phyloP scores from a whole-genome alignment of 129 eudicot species.

The Flaveria bidentis region DNA sequence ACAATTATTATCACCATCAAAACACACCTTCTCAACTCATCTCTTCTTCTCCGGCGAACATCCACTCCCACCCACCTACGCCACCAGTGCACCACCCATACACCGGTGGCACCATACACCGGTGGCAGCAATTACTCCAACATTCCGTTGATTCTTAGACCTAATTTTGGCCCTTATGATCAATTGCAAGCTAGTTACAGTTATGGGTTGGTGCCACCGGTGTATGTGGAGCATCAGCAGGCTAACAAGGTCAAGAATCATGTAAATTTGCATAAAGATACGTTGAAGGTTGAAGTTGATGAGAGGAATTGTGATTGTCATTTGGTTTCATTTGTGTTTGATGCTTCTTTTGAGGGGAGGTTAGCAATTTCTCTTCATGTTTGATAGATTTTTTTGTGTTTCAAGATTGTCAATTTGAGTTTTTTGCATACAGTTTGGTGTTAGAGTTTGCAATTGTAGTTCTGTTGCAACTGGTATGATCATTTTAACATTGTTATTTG shows the following conservation, averaged over 20 bases:
- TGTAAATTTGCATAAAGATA: slow-evolving; percentile 41
- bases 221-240: slow-evolving; percentile 60
- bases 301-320: slow-evolving; percentile 55
- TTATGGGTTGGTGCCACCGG: slow-evolving; percentile 42
- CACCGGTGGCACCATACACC: neutral
- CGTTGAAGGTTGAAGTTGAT: slow-evolving; percentile 35
- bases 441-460: neutral
- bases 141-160: neutral
- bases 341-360: slow-evolving; percentile 44
- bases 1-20: too few species aligned
- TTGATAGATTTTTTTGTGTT: neutral
- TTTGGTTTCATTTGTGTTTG: slow-evolving; percentile 21
- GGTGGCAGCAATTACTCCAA: neutral
- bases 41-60: neutral
- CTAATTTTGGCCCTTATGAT: neutral
- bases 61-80: neutral
- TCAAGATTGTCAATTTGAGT: too few species aligned
- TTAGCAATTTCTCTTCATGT: neutral
- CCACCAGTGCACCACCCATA: too few species aligned
- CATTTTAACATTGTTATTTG: neutral
- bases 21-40: neutral
- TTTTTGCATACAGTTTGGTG: too few species aligned
- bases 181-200: slow-evolving; percentile 24
- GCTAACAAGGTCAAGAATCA: slow-evolving; percentile 80
- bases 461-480: neutral